A percentile compares a stretch with the other conserved stretches of the same genome.
Evolutionary conservation across 108 stramenopile species (phyloP).

Genomic region (Aurantiochytrium sp.): DNA sequence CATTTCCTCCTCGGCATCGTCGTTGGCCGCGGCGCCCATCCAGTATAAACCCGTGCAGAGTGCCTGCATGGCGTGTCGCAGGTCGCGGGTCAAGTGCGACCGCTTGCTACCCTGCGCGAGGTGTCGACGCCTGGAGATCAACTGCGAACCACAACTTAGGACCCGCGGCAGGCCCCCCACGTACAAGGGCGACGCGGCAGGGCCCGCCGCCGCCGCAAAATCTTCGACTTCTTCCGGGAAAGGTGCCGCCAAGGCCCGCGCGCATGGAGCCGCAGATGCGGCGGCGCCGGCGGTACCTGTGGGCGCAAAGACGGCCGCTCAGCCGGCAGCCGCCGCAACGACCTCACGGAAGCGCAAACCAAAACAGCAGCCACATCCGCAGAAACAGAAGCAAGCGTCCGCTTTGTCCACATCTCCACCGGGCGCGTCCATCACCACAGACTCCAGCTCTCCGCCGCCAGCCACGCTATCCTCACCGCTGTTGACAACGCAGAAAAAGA

Average conservation of each 20-base stretch:
- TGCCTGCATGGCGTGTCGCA: constrained; percentile 8
- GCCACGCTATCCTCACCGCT: too few species aligned
- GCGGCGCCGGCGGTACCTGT: too few species aligned
- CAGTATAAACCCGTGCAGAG: not conserved
- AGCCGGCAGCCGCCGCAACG: too few species aligned
- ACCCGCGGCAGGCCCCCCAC: not conserved
- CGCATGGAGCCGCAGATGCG: too few species aligned
- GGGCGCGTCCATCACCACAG: too few species aligned
- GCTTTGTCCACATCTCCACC: too few species aligned
- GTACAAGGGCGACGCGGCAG: not conserved
- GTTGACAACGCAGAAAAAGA: too few species aligned
- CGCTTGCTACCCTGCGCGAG: not conserved
- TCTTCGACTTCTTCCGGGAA: not conserved
- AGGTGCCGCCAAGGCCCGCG: not conserved
- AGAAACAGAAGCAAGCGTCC: not conserved
- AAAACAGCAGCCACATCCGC: not conserved
- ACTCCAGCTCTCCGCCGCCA: too few species aligned
- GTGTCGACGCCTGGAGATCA: not conserved
- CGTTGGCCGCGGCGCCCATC: not conserved
- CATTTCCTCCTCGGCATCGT: too few species aligned
- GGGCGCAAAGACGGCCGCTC: too few species aligned
- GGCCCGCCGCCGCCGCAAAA: not conserved
- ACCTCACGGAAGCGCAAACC: not conserved
- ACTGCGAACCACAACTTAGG: not conserved
- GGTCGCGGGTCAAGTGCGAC: constrained; percentile 13